A percentile compares a stretch with the other conserved stretches of the same genome.
Conservation (phyloP, 169 alveolate genomes). For the Plasmodium chabaudi region DNA sequence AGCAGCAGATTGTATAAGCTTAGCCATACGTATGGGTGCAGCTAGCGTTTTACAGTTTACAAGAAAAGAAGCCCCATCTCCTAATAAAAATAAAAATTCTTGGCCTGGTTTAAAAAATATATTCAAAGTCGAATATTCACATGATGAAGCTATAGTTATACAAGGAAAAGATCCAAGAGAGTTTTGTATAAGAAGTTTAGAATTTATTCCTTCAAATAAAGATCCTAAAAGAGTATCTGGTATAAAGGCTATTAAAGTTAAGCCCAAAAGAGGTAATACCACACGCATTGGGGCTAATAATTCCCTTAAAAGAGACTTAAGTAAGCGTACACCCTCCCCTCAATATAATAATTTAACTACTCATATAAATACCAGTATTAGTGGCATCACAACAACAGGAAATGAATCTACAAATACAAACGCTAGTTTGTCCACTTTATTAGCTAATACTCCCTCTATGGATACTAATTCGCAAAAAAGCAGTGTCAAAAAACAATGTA, state of each 20-base stretch:
- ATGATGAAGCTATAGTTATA: constrained; percentile 80
- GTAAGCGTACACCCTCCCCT: neutral
- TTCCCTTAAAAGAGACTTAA: neutral
- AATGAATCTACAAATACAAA: neutral
- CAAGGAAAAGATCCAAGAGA: constrained; percentile 85
- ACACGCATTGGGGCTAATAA: neutral
- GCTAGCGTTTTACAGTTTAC: constrained; percentile 83
- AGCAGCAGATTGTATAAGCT: constrained; percentile 84
- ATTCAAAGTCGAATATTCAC: constrained; percentile 80
- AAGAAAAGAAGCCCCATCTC: constrained; percentile 76
- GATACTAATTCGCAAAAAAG: neutral
- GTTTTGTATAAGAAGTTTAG: constrained; percentile 77
- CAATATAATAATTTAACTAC: neutral
- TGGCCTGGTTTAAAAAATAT: constrained; percentile 77
- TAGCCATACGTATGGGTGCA: constrained; percentile 84
- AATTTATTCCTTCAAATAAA: constrained; percentile 77
- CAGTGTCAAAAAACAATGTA: constrained; percentile 2
- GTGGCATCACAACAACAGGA: neutral
- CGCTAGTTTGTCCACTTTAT: neutral
- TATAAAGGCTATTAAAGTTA: constrained; percentile 76
- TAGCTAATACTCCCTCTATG: neutral
- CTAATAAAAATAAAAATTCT: constrained; percentile 30
- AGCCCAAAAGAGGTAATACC: constrained; percentile 22
- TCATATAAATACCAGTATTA: neutral
- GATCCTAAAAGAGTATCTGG: constrained; percentile 80